phyloP scores from a whole-genome alignment of 2,329 filamentous ascomycete genomes.

The Leptographium radiaticola region DNA sequence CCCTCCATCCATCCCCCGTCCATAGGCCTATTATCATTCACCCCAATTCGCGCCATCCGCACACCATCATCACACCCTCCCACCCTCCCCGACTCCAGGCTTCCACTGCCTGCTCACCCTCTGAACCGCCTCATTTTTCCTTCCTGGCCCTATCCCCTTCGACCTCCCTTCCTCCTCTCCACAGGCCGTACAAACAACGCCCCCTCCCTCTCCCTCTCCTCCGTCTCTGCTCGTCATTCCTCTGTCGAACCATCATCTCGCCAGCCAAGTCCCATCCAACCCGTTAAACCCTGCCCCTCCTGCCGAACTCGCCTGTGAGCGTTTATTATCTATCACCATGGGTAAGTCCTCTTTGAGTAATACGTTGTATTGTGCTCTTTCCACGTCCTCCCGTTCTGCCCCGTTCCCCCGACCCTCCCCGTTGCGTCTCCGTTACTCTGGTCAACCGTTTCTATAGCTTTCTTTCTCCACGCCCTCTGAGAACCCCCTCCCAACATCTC shows the following conservation, averaged over 20 bases:
- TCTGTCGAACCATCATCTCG: slow-evolving; percentile 1
- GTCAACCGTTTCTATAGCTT: background rate
- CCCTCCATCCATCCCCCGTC: background rate
- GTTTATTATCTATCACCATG: slow-evolving; percentile 6
- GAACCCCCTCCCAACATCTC: background rate
- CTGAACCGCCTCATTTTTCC: background rate
- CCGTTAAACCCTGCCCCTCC: background rate
- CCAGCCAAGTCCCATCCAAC: background rate
- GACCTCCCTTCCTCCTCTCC: background rate
- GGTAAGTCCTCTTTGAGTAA: slow-evolving; percentile 5
- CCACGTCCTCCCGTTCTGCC: background rate
- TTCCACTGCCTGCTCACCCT: background rate
- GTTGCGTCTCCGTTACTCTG: slow-evolving; percentile 5
- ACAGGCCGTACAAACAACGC: background rate
- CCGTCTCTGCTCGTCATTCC: background rate
- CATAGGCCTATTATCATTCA: background rate
- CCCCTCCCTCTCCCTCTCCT: background rate
- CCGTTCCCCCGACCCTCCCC: slow-evolving; percentile 1
- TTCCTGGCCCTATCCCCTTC: background rate
- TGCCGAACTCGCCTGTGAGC: background rate
- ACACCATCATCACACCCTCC: background rate
- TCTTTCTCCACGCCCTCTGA: background rate
- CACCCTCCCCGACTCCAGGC: background rate
- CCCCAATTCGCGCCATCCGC: background rate
- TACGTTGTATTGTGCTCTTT: slow-evolving; percentile 1